A percentile compares a stretch with the other conserved stretches of the same genome.
These are phyloP conservation scores for Wickerhamomyces chaumierensis DNA, from an alignment of 805 yeast species.

Conservation along the genomic window DNA sequence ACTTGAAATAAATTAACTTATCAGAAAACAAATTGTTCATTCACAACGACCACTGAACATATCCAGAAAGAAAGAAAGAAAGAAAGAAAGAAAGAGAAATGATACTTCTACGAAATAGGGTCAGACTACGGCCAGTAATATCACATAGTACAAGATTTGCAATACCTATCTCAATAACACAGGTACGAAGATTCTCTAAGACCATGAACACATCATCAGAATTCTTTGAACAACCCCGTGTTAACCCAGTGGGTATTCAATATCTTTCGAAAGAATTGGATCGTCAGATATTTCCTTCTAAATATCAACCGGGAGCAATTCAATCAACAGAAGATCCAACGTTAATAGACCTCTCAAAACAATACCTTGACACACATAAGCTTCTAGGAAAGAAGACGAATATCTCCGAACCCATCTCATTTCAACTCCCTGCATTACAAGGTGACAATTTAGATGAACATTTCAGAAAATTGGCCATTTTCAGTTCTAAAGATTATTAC, in stretches of 20 bases:
- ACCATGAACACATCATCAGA: no score
- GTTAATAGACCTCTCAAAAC: slow-evolving; percentile 43
- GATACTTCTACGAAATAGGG: neutral
- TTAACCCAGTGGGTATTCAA: slow-evolving; percentile 76
- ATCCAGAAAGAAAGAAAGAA: no score
- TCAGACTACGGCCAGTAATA: no score
- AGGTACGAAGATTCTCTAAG: no score
- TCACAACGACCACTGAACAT: no score
- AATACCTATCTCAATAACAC: no score
- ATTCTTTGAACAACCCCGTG: slow-evolving; percentile 36
- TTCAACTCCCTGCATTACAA: slow-evolving; percentile 58
- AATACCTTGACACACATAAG: slow-evolving; percentile 48
- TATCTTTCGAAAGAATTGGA: slow-evolving; percentile 53
- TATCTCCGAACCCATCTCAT: slow-evolving; percentile 43
- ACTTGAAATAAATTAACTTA: no score
- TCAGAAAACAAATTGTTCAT: no score
- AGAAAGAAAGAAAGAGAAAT: no score
- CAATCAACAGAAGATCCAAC: slow-evolving; percentile 14
- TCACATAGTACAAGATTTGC: no score
- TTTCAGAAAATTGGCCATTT: slow-evolving; percentile 58
- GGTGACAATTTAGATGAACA: slow-evolving; percentile 78
- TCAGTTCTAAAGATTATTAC: slow-evolving; percentile 49
- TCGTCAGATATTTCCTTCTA: slow-evolving; percentile 38
- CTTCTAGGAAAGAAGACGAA: slow-evolving; percentile 70
- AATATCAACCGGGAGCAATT: slow-evolving; percentile 13